Conservation (phyloP, 179 eudicot species). For the Spergularia azorica region DNA sequence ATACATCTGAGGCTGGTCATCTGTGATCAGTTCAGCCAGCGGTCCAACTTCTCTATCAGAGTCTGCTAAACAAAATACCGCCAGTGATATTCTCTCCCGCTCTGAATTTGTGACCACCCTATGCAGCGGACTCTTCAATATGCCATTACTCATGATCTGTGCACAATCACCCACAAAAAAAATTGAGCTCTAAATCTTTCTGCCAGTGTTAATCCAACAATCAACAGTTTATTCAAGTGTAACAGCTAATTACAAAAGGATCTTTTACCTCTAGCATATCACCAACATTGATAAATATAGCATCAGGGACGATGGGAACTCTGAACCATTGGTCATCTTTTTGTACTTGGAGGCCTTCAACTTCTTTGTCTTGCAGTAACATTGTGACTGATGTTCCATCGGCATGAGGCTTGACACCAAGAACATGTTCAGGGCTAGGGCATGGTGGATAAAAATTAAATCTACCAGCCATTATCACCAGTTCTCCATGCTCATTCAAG, state of each 20-base stretch:
- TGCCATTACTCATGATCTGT: conserved; percentile 24
- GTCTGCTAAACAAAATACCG: conserved; percentile 16
- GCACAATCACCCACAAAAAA: not conserved
- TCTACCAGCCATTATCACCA: conserved; percentile 19
- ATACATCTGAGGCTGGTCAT: conserved; percentile 17
- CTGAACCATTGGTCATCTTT: conserved; percentile 38
- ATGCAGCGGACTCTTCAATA: conserved; percentile 25
- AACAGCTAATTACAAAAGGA: no score
- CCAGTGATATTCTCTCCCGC: conserved; percentile 20
- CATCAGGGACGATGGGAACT: conserved; percentile 29
- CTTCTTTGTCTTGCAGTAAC: conserved; percentile 32
- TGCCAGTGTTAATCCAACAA: no score
- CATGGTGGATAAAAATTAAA: conserved; percentile 35
- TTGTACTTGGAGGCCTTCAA: conserved; percentile 34
- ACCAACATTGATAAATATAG: conserved; percentile 29
- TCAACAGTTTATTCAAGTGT: no score
- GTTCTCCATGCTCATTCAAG: conserved; percentile 18
- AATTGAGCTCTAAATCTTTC: no score
- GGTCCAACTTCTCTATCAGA: conserved; percentile 19
- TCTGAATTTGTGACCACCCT: conserved; percentile 21
- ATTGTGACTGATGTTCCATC: conserved; percentile 30
- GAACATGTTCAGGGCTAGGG: conserved; percentile 28
- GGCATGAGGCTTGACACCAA: conserved; percentile 29
- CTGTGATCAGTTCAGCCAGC: conserved; percentile 17
- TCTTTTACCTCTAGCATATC: conserved; percentile 27